phyloP scores from a whole-genome alignment of 768 basidiomycete species.

The Hydnum rufescens region DNA sequence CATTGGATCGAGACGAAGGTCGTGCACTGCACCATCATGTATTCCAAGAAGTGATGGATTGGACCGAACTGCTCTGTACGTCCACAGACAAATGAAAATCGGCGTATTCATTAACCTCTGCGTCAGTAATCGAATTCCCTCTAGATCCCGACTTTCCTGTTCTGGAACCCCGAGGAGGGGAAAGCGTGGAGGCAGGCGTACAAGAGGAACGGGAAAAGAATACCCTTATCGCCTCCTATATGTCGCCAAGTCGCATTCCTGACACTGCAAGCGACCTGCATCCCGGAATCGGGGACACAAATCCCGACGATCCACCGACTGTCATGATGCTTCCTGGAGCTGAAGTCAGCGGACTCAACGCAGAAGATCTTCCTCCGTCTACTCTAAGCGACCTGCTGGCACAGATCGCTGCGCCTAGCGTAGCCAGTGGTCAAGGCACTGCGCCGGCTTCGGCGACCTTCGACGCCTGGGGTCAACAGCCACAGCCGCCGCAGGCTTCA shows the following conservation, averaged over 20 bases:
- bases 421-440: background rate
- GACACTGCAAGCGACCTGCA: slow-evolving; percentile 25
- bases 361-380: background rate
- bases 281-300: slow-evolving; percentile 1
- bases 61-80: slow-evolving; percentile 69
- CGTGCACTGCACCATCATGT: slow-evolving; percentile 63
- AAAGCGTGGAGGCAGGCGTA: slow-evolving; percentile 44
- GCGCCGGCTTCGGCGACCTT: background rate
- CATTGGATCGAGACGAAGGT: slow-evolving; percentile 75
- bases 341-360: slow-evolving; percentile 22
- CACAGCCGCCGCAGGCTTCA: background rate
- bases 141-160: slow-evolving; percentile 43
- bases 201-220: slow-evolving; percentile 69
- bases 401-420: background rate
- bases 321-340: slow-evolving; percentile 48
- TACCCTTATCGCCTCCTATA: slow-evolving; percentile 56
- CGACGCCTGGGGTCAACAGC: background rate
- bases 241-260: slow-evolving; percentile 49
- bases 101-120: slow-evolving; percentile 8
- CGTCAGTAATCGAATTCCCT: slow-evolving; percentile 26
- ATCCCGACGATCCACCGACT: slow-evolving; percentile 44
- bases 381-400: background rate
- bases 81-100: background rate
- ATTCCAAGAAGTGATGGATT: slow-evolving; percentile 76
- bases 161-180: slow-evolving; percentile 31